Evolutionary conservation across 768 basidiomycete species (phyloP), one percentile per base, ranked within the genome.

Genomic region (Strobilomyces confusus): DNA sequence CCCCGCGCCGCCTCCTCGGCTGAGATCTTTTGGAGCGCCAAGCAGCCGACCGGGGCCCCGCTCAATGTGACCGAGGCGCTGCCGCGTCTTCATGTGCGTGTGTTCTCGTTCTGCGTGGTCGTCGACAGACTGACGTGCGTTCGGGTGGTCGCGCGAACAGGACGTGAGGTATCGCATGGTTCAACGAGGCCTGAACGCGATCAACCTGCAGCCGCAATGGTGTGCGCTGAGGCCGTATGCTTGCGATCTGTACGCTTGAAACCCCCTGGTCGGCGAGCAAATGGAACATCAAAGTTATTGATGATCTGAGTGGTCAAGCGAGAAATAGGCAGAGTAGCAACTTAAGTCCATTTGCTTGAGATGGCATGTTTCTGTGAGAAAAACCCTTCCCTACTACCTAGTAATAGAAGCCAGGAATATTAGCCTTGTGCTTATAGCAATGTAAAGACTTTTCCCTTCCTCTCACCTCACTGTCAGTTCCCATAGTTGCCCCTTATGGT

Each of bases 11-110:
- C 74, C 0, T 69, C 77, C 1, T 72, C 76, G 0, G 79, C 77
- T 1, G 81, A 82, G 62, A 62, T 82, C 42, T 81, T 80, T 64
- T 82, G 81, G 81, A 78, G 75, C 1, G 79, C 74, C 2, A 50
- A 65, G 4, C 66, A 64, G 13, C 73, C 75, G 0, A 58, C 66
- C 7, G 77, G 75, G 1, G 52, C 57, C 0, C 58, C 73, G 9
- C 66, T 70, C 37, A 64, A 71, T 42, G 64, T 67, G 11, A 58
- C 54, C 4, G 70, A 75, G 48, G 80, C 80, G 0, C 45, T 83
- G n/a, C 75, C 76, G 4, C 72, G 81, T 32, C 69, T 83, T 54
- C 77, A 82, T 19, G 66, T 68, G 19, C n/a, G 66, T 42, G 8
- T 23, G 50, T 14, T 30, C 13, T 1, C 14, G 3, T 1, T 8